Evolutionary conservation across 768 basidiomycete genomes (phyloP).

Genomic region (Pulveroboletus sp.): DNA sequence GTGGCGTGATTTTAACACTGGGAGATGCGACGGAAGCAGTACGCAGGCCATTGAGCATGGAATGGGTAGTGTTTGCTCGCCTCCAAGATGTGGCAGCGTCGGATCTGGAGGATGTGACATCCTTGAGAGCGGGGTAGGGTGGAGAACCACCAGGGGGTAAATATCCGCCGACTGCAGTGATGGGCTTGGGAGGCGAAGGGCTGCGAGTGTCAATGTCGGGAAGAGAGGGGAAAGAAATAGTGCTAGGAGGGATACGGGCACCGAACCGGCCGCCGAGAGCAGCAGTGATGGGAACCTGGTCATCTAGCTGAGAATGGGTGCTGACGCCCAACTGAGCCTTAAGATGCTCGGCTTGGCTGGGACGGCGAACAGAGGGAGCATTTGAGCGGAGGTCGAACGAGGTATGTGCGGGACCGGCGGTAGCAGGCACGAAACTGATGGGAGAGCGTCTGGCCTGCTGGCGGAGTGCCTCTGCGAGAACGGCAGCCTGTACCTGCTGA

Average conservation of each 20-base stretch:
- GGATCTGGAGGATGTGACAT: slow-evolving; percentile 64
- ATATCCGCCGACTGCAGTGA: slow-evolving; percentile 69
- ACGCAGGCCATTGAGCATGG: slow-evolving; percentile 64
- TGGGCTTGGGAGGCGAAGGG: slow-evolving; percentile 47
- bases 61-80: slow-evolving; percentile 65
- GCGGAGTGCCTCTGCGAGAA: slow-evolving; percentile 55
- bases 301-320: slow-evolving; percentile 35
- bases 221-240: slow-evolving; percentile 37
- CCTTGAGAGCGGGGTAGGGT: slow-evolving; percentile 35
- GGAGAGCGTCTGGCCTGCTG: slow-evolving; percentile 43
- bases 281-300: slow-evolving; percentile 78
- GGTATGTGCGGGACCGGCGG: slow-evolving; percentile 65
- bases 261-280: slow-evolving; percentile 74
- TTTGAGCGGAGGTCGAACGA: slow-evolving; percentile 64
- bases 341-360: slow-evolving; percentile 64
- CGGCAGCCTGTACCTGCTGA: slow-evolving; percentile 65
- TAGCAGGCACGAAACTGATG: slow-evolving; percentile 46
- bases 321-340: slow-evolving; percentile 53
- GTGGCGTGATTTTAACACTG: slow-evolving; percentile 69
- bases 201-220: slow-evolving; percentile 41
- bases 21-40: slow-evolving; percentile 51
- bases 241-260: slow-evolving; percentile 45
- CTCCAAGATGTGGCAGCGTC: slow-evolving; percentile 80
- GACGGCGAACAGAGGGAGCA: slow-evolving; percentile 60
- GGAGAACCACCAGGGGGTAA: slow-evolving; percentile 58